Evolutionary conservation across 208 protist genomes (phyloP).

Genomic region (Trypanosoma congolense): DNA sequence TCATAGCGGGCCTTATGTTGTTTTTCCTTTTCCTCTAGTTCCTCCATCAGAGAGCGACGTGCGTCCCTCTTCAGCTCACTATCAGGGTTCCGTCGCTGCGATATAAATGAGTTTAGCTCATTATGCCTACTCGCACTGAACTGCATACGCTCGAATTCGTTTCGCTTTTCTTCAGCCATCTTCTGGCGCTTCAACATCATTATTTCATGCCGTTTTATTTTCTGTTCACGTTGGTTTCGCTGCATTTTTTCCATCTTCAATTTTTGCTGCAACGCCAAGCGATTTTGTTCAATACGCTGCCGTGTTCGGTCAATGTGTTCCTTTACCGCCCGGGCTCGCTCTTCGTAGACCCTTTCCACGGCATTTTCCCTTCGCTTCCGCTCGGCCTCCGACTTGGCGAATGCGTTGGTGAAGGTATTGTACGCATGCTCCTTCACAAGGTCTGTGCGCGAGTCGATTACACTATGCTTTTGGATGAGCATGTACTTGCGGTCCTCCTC

Average conservation of each 20-base stretch:
- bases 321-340: conserved; percentile 33
- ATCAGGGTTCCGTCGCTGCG: conserved; percentile 39
- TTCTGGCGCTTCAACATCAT: conserved; percentile 6
- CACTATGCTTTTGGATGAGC: conserved; percentile 47
- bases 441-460: conserved; percentile 32
- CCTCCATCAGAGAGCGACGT: conserved; percentile 39
- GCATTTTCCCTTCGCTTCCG: conserved; percentile 39
- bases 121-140: conserved; percentile 31
- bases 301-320: conserved; percentile 23
- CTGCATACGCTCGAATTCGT: conserved; percentile 32
- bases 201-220: conserved; percentile 1
- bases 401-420: conserved; percentile 32
- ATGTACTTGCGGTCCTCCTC: conserved; percentile 40
- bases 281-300: conserved; percentile 12
- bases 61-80: conserved; percentile 33
- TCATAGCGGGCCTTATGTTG: conserved; percentile 55
- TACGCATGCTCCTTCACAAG: conserved; percentile 36
- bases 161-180: conserved; percentile 48
- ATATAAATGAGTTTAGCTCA: conserved; percentile 29
- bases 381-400: conserved; percentile 35
- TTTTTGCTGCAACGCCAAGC: conserved; percentile 11
- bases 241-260: conserved; percentile 22
- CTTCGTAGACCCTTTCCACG: conserved; percentile 33
- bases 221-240: conserved; percentile 15
- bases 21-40: conserved; percentile 48